phyloP scores from a whole-genome alignment of 495 filamentous ascomycete genomes.

The Hypoxylon intermedium region DNA sequence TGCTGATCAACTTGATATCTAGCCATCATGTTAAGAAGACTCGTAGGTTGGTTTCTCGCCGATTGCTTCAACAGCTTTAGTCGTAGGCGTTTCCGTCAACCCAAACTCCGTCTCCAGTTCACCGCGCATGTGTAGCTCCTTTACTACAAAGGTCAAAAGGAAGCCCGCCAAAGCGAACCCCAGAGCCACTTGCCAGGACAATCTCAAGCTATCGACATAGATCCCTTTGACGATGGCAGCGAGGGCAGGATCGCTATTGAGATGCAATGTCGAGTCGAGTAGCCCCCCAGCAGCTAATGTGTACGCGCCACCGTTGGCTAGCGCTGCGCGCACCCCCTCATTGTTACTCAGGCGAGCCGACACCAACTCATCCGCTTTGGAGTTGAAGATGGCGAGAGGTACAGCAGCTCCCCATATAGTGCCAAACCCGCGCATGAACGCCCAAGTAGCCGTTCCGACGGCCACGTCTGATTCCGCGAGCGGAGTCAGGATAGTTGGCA shows the following conservation, averaged over 20 bases:
- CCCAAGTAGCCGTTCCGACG: slow-evolving; percentile 44
- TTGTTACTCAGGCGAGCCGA: slow-evolving; percentile 8
- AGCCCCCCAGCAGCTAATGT: slow-evolving; percentile 9
- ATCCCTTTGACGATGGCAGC: not conserved
- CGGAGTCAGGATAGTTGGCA: slow-evolving; percentile 40
- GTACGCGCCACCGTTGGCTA: slow-evolving; percentile 24
- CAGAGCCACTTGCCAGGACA: slow-evolving; percentile 30
- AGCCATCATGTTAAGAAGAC: not conserved
- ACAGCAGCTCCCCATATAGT: slow-evolving; percentile 52
- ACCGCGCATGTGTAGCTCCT: slow-evolving; percentile 19
- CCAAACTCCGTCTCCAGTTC: slow-evolving; percentile 31
- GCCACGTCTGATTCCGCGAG: slow-evolving; percentile 46
- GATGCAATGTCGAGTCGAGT: slow-evolving; percentile 8
- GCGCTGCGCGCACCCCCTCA: slow-evolving; percentile 7
- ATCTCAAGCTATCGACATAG: slow-evolving; percentile 7
- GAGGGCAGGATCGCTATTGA: slow-evolving; percentile 14
- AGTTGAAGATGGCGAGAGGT: slow-evolving; percentile 54
- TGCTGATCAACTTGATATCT: not conserved
- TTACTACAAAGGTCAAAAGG: slow-evolving; percentile 4
- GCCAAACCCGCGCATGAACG: slow-evolving; percentile 51
- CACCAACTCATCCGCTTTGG: slow-evolving; percentile 33
- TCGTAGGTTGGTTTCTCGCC: not conserved
- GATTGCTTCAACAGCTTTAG: not conserved
- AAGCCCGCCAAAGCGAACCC: slow-evolving; percentile 22
- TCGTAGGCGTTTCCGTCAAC: slow-evolving; percentile 8